Percentiles rank a stretch among this genome's conserved stretches.
Evolutionary conservation across 164 flowering plant genomes (phyloP).

Genomic region (Vitis rotundifolia): DNA sequence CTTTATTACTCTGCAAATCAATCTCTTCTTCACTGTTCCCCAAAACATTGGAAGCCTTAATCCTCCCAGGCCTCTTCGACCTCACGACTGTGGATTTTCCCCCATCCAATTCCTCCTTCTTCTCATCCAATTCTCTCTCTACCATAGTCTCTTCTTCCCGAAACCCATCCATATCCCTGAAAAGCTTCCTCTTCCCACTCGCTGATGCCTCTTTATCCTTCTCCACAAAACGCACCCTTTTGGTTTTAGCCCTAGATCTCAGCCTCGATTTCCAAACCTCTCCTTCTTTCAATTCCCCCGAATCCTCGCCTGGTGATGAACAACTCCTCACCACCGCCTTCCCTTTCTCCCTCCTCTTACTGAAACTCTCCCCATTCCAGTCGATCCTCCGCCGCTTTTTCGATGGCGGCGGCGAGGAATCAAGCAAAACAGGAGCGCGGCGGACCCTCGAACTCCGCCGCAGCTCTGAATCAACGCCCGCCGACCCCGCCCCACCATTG

Average conservation of each 20-base stretch:
- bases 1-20: slow-evolving; percentile 14
- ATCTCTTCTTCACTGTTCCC: slow-evolving; percentile 21
- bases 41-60: slow-evolving; percentile 19
- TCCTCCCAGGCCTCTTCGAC: slow-evolving; percentile 36
- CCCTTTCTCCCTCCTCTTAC: slow-evolving; percentile 17
- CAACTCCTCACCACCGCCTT: slow-evolving; percentile 16
- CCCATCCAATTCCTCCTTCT: slow-evolving; percentile 20
- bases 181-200: slow-evolving; percentile 58
- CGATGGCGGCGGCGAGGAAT: slow-evolving; percentile 62
- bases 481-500: slow-evolving; percentile 19
- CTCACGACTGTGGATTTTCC: slow-evolving; percentile 25
- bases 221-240: slow-evolving; percentile 15
- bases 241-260: slow-evolving; percentile 54
- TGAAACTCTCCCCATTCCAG: slow-evolving; percentile 15
- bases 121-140: slow-evolving; percentile 18
- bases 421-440: slow-evolving; percentile 57
- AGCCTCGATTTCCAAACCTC: slow-evolving; percentile 64
- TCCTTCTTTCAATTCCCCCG: slow-evolving; percentile 31
- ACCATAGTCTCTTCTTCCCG: slow-evolving; percentile 21
- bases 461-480: slow-evolving; percentile 34
- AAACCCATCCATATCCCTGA: slow-evolving; percentile 34
- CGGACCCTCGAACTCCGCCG: slow-evolving; percentile 81
- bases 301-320: slow-evolving; percentile 14
- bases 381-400: slow-evolving; percentile 43
- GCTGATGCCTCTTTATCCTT: slow-evolving; percentile 23